Conservation (phyloP, 106 monocot species). For the Acorus calamus region DNA sequence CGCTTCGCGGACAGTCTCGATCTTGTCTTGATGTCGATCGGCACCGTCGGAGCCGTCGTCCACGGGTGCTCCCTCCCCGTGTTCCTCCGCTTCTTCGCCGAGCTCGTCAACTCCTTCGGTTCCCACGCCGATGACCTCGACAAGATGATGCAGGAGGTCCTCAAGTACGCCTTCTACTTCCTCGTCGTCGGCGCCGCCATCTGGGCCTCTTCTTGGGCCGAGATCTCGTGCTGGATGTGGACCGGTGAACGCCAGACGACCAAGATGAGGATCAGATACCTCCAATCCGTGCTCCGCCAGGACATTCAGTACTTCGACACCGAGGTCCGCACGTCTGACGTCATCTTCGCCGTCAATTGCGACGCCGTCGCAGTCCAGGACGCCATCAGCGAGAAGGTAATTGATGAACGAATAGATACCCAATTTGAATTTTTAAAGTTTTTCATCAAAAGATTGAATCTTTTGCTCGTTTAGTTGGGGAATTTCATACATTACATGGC, state of each 20-base stretch:
- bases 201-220: conserved; percentile 31
- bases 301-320: conserved; percentile 92
- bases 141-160: conserved; percentile 74
- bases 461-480: conserved; percentile 9
- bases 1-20: conserved; percentile 78
- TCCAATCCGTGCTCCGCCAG: conserved; percentile 72
- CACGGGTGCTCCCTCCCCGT: conserved; percentile 91
- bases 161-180: conserved; percentile 43
- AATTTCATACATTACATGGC: conserved; percentile 74
- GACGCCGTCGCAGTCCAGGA: conserved; percentile 85
- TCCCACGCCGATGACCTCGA: conserved; percentile 69
- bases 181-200: conserved; percentile 31
- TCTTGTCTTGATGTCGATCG: conserved; percentile 55
- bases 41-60: conserved; percentile 65
- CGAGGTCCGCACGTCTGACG: conserved; percentile 76
- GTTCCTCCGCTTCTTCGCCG: conserved; percentile 88
- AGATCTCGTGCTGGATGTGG: conserved; percentile 99
- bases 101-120: conserved; percentile 93
- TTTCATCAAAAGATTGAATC: no score
- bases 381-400: conserved; percentile 87
- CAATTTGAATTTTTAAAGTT: no score
- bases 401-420: no score
- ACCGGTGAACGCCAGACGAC: conserved; percentile 90
- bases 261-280: conserved; percentile 74
- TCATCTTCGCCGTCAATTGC: conserved; percentile 84